These are phyloP conservation scores for Penicillium daleae DNA, from an alignment of 495 filamentous ascomycete genomes.

Conservation along the genomic window DNA sequence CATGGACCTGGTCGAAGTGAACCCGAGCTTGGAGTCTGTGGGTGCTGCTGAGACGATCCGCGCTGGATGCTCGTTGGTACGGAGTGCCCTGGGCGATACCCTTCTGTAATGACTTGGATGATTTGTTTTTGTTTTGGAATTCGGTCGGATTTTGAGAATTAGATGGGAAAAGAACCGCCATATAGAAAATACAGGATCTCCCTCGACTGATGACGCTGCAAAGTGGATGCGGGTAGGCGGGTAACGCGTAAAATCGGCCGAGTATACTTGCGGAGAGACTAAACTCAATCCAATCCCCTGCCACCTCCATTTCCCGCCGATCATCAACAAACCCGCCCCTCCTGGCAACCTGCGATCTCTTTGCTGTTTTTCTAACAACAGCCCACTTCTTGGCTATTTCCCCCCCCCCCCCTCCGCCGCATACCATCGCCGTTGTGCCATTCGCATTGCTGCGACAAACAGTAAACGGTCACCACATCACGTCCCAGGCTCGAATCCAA, in stretches of 20 bases:
- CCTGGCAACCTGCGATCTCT: not conserved
- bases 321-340: constrained; percentile 25
- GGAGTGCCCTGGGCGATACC: constrained; percentile 91
- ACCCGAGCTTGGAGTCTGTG: constrained; percentile 77
- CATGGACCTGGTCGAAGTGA: constrained; percentile 96
- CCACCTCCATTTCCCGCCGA: constrained; percentile 35
- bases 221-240: constrained; percentile 4
- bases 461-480: not conserved
- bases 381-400: not conserved
- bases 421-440: not conserved
- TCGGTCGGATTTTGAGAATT: not conserved
- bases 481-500: not conserved
- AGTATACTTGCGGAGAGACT: constrained; percentile 6
- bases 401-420: no score
- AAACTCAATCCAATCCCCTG: constrained; percentile 29
- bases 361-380: constrained; percentile 6
- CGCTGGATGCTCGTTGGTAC: constrained; percentile 85
- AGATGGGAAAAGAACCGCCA: not conserved
- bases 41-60: constrained; percentile 88
- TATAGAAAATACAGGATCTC: not conserved
- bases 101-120: constrained; percentile 59
- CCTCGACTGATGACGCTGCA: constrained; percentile 7
- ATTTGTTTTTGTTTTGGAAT: constrained; percentile 3
- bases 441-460: not conserved
- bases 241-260: not conserved